Percentiles rank a stretch among this genome's conserved stretches.
phyloP scores from a whole-genome alignment of 139 green algal genomes.

The Tetradesmus obliquus region DNA sequence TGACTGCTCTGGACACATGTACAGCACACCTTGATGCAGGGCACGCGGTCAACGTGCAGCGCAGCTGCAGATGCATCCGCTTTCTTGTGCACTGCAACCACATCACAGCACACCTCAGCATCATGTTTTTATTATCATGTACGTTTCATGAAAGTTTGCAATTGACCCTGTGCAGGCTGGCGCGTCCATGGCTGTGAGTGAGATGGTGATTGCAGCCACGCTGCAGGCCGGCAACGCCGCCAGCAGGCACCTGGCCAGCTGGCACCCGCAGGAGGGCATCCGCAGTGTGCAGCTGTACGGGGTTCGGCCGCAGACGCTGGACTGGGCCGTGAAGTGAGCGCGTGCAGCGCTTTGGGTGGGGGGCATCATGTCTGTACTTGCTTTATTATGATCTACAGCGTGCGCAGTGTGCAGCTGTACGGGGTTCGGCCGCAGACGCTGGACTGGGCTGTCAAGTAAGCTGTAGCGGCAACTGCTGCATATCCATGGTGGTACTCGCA shows the following conservation, averaged over 20 bases:
- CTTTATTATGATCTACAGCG: too few relatives aligned
- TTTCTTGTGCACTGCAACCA: too few relatives aligned
- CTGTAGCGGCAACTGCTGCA: too few relatives aligned
- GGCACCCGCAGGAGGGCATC: not conserved
- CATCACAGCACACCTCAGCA: too few relatives aligned
- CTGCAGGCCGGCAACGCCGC: constrained; percentile 40
- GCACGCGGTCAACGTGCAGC: too few relatives aligned
- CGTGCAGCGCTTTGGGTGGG: too few relatives aligned
- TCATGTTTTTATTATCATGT: too few relatives aligned
- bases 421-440: constrained; percentile 48
- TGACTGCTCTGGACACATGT: not conserved
- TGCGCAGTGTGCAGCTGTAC: constrained; percentile 57
- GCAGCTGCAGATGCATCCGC: too few relatives aligned
- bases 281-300: constrained; percentile 60
- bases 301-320: constrained; percentile 40
- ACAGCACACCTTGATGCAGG: not conserved
- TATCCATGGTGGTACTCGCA: not conserved
- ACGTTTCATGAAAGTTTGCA: not conserved
- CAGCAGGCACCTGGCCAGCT: constrained; percentile 47
- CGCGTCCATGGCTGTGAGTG: constrained; percentile 46
- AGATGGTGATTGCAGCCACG: constrained; percentile 60
- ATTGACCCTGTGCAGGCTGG: constrained; percentile 36
- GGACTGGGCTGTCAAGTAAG: constrained; percentile 38
- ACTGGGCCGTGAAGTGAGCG: constrained; percentile 39
- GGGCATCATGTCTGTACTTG: too few relatives aligned